Base-by-base conservation (phyloP, 805 yeast genomes). In the Cyberlindnera suaveolens region DNA sequence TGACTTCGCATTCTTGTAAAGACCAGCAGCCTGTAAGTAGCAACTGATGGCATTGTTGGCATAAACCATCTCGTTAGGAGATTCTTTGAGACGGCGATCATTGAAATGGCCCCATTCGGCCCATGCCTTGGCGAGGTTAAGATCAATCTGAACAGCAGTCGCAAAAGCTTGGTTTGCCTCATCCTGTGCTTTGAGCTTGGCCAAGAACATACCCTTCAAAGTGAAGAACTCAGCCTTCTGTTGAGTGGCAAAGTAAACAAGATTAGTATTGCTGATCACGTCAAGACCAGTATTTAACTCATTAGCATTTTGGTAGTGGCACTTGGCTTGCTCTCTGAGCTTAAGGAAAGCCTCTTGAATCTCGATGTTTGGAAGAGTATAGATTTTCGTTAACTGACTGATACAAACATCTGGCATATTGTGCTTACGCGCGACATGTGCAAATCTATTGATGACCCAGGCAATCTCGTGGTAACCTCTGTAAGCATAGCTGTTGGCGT, bases 81-180 rank as follows among this genome's bases (percentile, higher is more conserved):
- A 82, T 51, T 88, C 95, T 51, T 86, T 85, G 62, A 88, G 81
- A 34, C 96, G 72, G 26, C 82, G 77, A 54, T 93, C 99, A 60
- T 90, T 90, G 67, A 88, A 93, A 60, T 82, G 80, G 47, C 99
- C 99, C 99, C 99, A 93, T 61, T 95, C 97, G 4, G 97, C 98
- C 99, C 99, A 93, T 0, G 99, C 98, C 62, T 93, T 91, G 2
- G 98, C 96, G 38, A 93, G 65, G 56, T 90, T 88, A 53, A 91
- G 74, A 58, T 95, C 99, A 44, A 93, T 81, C 63, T 93, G 98
- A 16, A 93, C 97, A 1, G 99, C 96, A 3, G 97, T 87, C 2
- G 98, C 96, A 68, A 93, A 93, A 0, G 96, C 96, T 61, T 93
- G 96, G 60, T 93, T 90, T 13, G 99, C 98, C 56, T 91, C 97